A percentile compares a stretch with the other conserved stretches of the same genome.
Evolutionary conservation across 345 rosid genomes (phyloP).

Genomic region (Adansonia digitata): DNA sequence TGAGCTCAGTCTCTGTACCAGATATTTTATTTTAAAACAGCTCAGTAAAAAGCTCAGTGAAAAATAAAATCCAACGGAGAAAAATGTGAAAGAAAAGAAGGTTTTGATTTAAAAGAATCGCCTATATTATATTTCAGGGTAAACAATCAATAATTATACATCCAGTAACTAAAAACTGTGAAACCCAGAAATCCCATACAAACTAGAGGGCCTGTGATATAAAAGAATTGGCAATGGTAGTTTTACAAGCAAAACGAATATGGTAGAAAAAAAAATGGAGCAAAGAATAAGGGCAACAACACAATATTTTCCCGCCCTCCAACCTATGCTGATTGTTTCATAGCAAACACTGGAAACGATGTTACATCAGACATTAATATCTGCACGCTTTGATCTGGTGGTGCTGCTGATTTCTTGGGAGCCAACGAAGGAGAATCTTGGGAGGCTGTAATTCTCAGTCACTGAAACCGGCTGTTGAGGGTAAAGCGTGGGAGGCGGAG

Average conservation of each 20-base stretch:
- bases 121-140: neutral
- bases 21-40: too few species aligned
- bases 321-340: neutral
- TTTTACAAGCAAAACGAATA: neutral
- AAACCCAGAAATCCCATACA: slow-evolving; percentile 2
- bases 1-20: too few species aligned
- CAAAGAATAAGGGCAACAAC: slow-evolving; percentile 10
- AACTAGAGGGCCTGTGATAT: neutral
- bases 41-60: too few species aligned
- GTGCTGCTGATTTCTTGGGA: slow-evolving; percentile 52
- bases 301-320: neutral
- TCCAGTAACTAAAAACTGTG: neutral
- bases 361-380: slow-evolving; percentile 66
- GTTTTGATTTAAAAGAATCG: too few species aligned
- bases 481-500: slow-evolving; percentile 91
- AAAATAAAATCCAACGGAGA: too few species aligned
- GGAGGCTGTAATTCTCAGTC: slow-evolving; percentile 59
- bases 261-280: neutral
- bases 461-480: slow-evolving; percentile 90
- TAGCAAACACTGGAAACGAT: neutral
- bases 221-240: slow-evolving; percentile 28
- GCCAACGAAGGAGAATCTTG: slow-evolving; percentile 58
- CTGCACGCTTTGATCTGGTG: slow-evolving; percentile 69
- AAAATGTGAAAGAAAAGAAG: too few species aligned
- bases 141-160: slow-evolving; percentile 21